These are phyloP conservation scores for Phytophthora pistaciae DNA, from an alignment of 352 stramenopile genomes.

Conservation along the genomic window DNA sequence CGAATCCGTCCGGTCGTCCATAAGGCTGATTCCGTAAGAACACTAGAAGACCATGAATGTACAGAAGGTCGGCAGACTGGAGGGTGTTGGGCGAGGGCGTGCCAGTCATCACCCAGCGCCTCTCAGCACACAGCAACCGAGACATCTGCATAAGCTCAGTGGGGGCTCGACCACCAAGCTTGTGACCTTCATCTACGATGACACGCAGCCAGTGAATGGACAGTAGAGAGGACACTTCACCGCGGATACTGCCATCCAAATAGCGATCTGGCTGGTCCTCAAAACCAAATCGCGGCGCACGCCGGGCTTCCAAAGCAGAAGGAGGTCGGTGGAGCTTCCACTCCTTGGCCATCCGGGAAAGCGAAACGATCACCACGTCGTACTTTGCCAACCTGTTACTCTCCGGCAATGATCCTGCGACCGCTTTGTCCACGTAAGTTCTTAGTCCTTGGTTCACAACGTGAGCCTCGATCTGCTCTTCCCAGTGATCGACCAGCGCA, in stretches of 20 bases:
- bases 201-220: slow-evolving; percentile 85
- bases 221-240: slow-evolving; percentile 56
- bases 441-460: slow-evolving; percentile 34
- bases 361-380: slow-evolving; percentile 78
- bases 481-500: slow-evolving; percentile 77
- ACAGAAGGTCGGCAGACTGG: slow-evolving; percentile 82
- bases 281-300: slow-evolving; percentile 56
- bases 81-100: slow-evolving; percentile 94
- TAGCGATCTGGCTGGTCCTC: slow-evolving; percentile 57
- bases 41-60: slow-evolving; percentile 89
- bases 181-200: slow-evolving; percentile 96
- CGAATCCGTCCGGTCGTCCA: slow-evolving; percentile 68
- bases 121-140: slow-evolving; percentile 79
- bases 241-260: slow-evolving; percentile 52
- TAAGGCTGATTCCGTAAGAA: slow-evolving; percentile 92
- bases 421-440: slow-evolving; percentile 45
- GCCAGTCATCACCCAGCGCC: slow-evolving; percentile 96
- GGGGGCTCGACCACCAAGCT: slow-evolving; percentile 71
- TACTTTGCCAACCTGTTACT: slow-evolving; percentile 50
- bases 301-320: slow-evolving; percentile 54
- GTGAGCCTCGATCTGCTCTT: slow-evolving; percentile 68
- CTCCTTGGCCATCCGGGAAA: slow-evolving; percentile 60
- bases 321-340: slow-evolving; percentile 66
- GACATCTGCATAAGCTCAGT: slow-evolving; percentile 86
- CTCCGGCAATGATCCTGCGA: slow-evolving; percentile 38